Conservation (phyloP, 768 basidiomycete genomes). For the Paxillus rubicundulus region DNA sequence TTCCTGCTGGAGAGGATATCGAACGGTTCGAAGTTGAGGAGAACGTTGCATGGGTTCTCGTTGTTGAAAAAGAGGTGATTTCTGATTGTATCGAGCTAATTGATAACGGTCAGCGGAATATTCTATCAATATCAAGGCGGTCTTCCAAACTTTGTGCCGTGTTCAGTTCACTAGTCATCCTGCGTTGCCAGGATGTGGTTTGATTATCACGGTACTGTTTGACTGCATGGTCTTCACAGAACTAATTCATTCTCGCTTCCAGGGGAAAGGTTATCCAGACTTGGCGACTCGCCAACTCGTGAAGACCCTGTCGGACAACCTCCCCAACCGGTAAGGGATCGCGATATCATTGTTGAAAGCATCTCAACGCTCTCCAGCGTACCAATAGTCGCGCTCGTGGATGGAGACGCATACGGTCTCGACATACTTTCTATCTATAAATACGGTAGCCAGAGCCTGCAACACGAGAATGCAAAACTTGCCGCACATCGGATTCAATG, state of each 20-base stretch:
- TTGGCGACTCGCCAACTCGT: constrained; percentile 86
- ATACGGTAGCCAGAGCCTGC: constrained; percentile 68
- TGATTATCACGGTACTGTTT: constrained; percentile 71
- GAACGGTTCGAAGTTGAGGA: constrained; percentile 53
- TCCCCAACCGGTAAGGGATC: constrained; percentile 54
- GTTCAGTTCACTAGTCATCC: constrained; percentile 49
- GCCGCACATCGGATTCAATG: constrained; percentile 70
- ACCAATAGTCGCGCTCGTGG: constrained; percentile 78
- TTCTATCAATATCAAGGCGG: constrained; percentile 53
- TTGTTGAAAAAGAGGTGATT: constrained; percentile 91
- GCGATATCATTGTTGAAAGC: not conserved
- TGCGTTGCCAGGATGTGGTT: constrained; percentile 56
- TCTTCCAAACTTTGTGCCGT: constrained; percentile 85
- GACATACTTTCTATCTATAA: constrained; percentile 90
- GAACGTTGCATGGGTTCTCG: constrained; percentile 69
- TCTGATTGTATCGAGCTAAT: not conserved
- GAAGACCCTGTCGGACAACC: constrained; percentile 62
- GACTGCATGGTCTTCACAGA: not conserved
- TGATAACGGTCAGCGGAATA: constrained; percentile 1
- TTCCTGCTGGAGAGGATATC: constrained; percentile 77
- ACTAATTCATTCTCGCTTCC: constrained; percentile 7
- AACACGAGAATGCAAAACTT: constrained; percentile 68
- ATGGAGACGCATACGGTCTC: constrained; percentile 89
- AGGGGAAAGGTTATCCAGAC: constrained; percentile 99
- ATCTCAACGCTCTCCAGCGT: constrained; percentile 44